Evolutionary conservation across 2,329 filamentous ascomycete genomes (phyloP), one percentile per base, ranked within the genome.

Genomic region (Apiospora marii): DNA sequence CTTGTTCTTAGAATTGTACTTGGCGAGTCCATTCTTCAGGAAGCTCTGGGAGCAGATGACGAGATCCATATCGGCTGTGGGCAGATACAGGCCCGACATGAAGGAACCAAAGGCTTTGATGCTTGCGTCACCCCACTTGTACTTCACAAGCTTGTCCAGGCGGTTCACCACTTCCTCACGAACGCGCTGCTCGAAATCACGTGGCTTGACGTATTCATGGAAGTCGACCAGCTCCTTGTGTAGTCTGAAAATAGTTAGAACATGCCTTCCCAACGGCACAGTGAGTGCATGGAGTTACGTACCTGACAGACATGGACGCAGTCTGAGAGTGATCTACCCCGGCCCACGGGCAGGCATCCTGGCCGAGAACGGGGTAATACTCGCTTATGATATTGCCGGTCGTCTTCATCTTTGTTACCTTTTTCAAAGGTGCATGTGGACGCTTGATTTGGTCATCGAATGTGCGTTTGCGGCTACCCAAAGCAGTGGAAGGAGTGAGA

Each of bases 211-310:
- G 80, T 92, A 97, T 48, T 95, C 87, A 80, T 95, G 97, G 80
- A 98, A 98, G 77, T 97, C 94, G 43, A 93, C 85, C 61, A 98
- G 92, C 82, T 99, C 96, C 78, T 95, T 94, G 82, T 98, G 95
- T 37, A 99, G 85, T 82, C 94, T 95, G 72, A 37, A 4, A 8
- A 41, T 34, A 24, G 34, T 64, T 64, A 64, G 58, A 64, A 64
- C 19, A 24, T n/a, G 58, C 6, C 3, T 34, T 14, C 3, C 30
- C 19, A n/a, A 14, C 19, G 19, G 10, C n/a, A 14, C 10, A 22
- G 14, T 64, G 58, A n/a, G 34, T 41, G 34, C 10, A 41, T 68
- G 85, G 87, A 83, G 88, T 87, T 53, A 87, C 85, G 1, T 64
- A 64, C 58, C 58, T 64, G 58, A 64, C 58, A 10, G 58, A 41